phyloP scores from a whole-genome alignment of 2,329 filamentous ascomycete genomes.

The Coniochaeta pulveracea region DNA sequence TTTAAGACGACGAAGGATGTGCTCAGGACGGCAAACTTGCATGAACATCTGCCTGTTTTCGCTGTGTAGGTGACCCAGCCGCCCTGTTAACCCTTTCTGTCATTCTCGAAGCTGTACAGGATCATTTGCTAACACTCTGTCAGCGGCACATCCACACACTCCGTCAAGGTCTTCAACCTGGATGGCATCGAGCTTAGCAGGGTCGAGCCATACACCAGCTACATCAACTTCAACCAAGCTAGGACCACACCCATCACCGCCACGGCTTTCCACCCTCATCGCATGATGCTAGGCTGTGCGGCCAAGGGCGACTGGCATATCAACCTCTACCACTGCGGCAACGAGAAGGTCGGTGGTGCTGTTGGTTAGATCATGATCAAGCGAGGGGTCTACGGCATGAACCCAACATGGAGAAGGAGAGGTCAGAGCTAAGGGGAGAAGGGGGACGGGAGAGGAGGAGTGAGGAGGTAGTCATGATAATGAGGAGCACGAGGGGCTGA shows the following conservation, averaged over 20 bases:
- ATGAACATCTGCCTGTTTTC: constrained; percentile 95
- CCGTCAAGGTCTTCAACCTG: constrained; percentile 87
- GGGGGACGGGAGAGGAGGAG: too few species aligned
- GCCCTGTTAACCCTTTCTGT: background rate
- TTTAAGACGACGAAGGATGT: constrained; percentile 68
- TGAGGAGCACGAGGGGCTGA: too few species aligned
- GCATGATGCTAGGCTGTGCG: constrained; percentile 80
- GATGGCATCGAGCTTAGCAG: constrained; percentile 68
- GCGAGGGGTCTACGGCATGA: too few species aligned
- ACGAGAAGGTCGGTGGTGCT: constrained; percentile 17
- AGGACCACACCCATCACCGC: constrained; percentile 73
- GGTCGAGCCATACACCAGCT: constrained; percentile 83
- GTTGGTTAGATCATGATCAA: background rate
- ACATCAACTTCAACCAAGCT: constrained; percentile 71
- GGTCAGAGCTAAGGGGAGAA: too few species aligned
- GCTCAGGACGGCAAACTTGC: constrained; percentile 76
- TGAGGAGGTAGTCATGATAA: too few species aligned
- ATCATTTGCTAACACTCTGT: constrained; percentile 15
- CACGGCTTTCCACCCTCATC: constrained; percentile 91
- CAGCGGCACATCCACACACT: constrained; percentile 79
- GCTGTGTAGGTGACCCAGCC: constrained; percentile 59
- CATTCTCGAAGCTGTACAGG: background rate
- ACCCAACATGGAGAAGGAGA: too few species aligned
- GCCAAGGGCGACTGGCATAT: constrained; percentile 82
- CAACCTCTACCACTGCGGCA: constrained; percentile 70